A percentile compares a stretch with the other conserved stretches of the same genome.
These are phyloP conservation scores for Zygosaccharomyces pseudobailii DNA, from an alignment of 1,139 yeast species.

Conservation along the genomic window DNA sequence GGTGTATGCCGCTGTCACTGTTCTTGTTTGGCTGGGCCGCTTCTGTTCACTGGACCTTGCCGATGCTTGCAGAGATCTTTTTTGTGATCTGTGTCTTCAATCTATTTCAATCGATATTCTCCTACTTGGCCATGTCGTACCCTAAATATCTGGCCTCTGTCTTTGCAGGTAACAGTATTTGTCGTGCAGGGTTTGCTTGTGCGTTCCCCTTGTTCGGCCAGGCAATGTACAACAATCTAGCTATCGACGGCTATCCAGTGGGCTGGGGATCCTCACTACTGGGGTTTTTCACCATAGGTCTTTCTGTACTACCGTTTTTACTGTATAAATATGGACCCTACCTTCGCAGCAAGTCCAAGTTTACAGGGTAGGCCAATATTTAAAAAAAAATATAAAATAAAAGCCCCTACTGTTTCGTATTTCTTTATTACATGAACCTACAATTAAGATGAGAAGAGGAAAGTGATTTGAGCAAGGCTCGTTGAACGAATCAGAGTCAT, in stretches of 20 bases:
- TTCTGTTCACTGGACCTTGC: conserved; percentile 42
- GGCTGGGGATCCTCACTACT: conserved; percentile 53
- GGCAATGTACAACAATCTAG: conserved; percentile 45
- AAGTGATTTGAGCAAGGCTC: too few species aligned
- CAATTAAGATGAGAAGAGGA: too few species aligned
- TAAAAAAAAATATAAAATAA: background rate
- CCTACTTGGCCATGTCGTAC: conserved; percentile 35
- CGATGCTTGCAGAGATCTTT: conserved; percentile 40
- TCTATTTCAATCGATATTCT: conserved; percentile 38
- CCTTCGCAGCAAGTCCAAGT: conserved; percentile 45
- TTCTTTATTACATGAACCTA: too few species aligned
- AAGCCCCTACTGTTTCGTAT: background rate
- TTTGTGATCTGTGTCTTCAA: conserved; percentile 39
- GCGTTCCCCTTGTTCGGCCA: conserved; percentile 60
- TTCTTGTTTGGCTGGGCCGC: conserved; percentile 51
- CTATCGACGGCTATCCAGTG: conserved; percentile 46
- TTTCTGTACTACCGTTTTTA: conserved; percentile 46
- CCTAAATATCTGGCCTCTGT: conserved; percentile 50
- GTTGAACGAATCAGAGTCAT: too few species aligned
- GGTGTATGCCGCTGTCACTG: conserved; percentile 42
- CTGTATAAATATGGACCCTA: conserved; percentile 48
- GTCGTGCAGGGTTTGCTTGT: conserved; percentile 52
- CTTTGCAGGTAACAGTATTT: conserved; percentile 52
- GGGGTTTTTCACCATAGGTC: conserved; percentile 40
- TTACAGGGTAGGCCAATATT: conserved; percentile 26